These are phyloP conservation scores for Podaxis carcinomalis DNA, from an alignment of 768 basidiomycete genomes.

Conservation along the genomic window DNA sequence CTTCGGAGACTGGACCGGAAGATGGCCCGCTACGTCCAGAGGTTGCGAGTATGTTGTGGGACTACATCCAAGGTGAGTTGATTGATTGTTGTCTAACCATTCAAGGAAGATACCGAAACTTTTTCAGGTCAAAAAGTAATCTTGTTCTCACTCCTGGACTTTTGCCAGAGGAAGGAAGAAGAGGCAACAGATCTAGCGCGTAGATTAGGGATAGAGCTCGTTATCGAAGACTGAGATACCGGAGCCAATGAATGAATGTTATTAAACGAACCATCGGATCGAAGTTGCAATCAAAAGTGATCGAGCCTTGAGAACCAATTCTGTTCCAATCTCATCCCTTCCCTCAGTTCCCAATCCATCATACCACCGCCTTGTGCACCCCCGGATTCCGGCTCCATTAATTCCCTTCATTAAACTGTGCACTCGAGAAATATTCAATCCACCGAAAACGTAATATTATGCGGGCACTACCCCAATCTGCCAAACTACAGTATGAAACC, in stretches of 20 bases:
- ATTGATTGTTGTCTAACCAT: neutral
- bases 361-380: neutral
- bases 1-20: conserved; percentile 24
- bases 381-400: neutral
- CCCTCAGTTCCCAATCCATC: conserved; percentile 7
- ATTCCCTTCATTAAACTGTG: neutral
- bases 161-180: conserved; percentile 41
- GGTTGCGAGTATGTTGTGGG: conserved; percentile 58
- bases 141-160: conserved; percentile 47
- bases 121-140: conserved; percentile 58
- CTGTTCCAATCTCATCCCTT: conserved; percentile 6
- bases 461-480: conserved; percentile 1
- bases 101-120: neutral
- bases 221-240: conserved; percentile 34
- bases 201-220: conserved; percentile 49
- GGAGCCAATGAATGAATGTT: neutral
- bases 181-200: conserved; percentile 44
- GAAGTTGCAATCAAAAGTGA: conserved; percentile 1
- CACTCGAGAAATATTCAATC: neutral
- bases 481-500: conserved; percentile 6
- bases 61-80: conserved; percentile 61
- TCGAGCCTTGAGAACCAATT: neutral
- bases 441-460: neutral
- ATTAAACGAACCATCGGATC: neutral
- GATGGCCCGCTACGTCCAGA: conserved; percentile 39